Evolutionary conservation across 768 basidiomycete genomes (phyloP).

Genomic region (Suillus alpinus): DNA sequence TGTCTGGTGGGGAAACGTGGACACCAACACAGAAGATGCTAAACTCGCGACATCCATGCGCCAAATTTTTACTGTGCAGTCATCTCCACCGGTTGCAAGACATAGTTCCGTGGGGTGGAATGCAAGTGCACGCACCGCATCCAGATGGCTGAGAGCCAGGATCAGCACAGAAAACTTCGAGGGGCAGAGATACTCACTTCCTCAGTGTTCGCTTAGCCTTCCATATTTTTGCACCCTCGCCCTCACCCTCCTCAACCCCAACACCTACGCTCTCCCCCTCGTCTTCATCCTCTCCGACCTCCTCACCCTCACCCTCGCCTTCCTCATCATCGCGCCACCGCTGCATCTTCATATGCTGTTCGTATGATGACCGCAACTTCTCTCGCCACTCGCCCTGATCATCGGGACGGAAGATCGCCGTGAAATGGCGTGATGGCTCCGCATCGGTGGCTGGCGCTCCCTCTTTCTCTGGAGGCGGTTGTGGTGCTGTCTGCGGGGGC

Average conservation of each 20-base stretch:
- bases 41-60: constrained; percentile 76
- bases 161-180: constrained; percentile 8
- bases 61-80: constrained; percentile 96
- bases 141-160: constrained; percentile 68
- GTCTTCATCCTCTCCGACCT: constrained; percentile 67
- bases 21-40: constrained; percentile 72
- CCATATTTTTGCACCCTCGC: constrained; percentile 76
- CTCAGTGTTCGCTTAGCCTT: constrained; percentile 81
- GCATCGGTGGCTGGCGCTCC: constrained; percentile 11
- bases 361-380: constrained; percentile 63
- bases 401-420: constrained; percentile 86
- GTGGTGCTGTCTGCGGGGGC: constrained; percentile 11
- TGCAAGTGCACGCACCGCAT: constrained; percentile 85
- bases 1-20: constrained; percentile 8
- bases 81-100: constrained; percentile 92
- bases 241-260: constrained; percentile 59
- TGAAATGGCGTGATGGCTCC: constrained; percentile 34
- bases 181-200: constrained; percentile 58
- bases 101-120: constrained; percentile 86
- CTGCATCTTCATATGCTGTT: constrained; percentile 32
- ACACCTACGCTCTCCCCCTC: constrained; percentile 54
- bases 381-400: constrained; percentile 87
- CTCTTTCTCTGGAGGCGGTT: constrained; percentile 9
- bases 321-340: constrained; percentile 47
- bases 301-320: constrained; percentile 61